Conservation (phyloP, 768 basidiomycete species). For the Rhizopogon vinicolor region DNA sequence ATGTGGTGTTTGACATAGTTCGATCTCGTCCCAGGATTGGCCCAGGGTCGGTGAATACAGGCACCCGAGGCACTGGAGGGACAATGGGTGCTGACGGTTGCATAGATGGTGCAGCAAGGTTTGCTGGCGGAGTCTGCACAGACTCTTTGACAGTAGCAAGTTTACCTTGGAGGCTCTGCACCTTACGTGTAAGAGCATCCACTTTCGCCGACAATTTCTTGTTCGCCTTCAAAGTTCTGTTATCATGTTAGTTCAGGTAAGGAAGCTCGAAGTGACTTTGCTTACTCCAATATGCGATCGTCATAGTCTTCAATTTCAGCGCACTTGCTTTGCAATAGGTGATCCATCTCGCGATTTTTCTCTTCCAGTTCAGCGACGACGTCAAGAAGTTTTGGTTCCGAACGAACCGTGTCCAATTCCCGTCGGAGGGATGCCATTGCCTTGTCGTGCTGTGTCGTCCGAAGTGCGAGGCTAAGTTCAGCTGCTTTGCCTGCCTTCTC, state of each 20-base stretch:
- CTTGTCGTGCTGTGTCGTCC: conserved; percentile 63
- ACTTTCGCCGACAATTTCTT: conserved; percentile 70
- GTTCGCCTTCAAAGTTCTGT: conserved; percentile 73
- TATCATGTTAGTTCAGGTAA: conserved; percentile 4
- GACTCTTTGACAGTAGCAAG: conserved; percentile 44
- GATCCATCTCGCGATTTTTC: conserved; percentile 73
- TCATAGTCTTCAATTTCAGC: conserved; percentile 82
- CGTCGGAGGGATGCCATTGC: conserved; percentile 53
- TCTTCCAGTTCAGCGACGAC: conserved; percentile 60
- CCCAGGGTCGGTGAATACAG: conserved; percentile 5
- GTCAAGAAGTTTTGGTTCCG: conserved; percentile 51
- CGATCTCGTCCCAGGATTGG: conserved; percentile 7
- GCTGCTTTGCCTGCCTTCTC: conserved; percentile 58
- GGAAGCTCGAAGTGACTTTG: conserved; percentile 10
- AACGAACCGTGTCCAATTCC: conserved; percentile 48
- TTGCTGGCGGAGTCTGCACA: conserved; percentile 23
- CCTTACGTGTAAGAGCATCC: conserved; percentile 67
- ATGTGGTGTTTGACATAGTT: conserved; percentile 41
- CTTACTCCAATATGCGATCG: conserved; percentile 75
- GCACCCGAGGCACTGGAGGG: conserved; percentile 16
- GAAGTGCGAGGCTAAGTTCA: conserved; percentile 63
- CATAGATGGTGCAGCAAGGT: conserved; percentile 5
- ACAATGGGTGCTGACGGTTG: conserved; percentile 12
- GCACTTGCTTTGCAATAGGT: conserved; percentile 62
- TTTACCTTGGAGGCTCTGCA: conserved; percentile 67